Base-by-base conservation (phyloP, 2,329 filamentous ascomycete species). In the Fusarium brachygibbosum region DNA sequence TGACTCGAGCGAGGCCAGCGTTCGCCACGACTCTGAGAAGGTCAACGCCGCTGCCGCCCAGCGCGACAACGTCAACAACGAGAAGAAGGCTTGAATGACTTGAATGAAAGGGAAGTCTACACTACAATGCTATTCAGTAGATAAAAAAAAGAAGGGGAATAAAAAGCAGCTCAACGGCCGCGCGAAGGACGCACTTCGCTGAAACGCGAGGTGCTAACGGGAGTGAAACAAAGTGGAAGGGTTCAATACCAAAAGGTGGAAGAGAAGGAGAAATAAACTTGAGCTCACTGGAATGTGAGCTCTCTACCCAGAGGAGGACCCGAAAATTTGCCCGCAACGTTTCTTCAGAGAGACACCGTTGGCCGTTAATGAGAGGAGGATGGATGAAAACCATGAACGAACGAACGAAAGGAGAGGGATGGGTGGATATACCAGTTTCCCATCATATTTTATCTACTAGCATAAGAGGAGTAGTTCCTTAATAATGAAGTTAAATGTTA, bases 211-310 rank as follows among this genome's bases (percentile, higher is more conserved):
- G 35, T 63, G 58, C 53, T 50, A 60, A 60, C 66, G 62, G 60
- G 55, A 29, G 5, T 23, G 31, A n/a, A 29, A 56, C 35, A 61
- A 41, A 52, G 62, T 63, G 57, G 53, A 54, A 64, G 68, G 63
- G 55, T 62, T 70, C 41, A 11, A 55, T 35, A 32, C 14, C 19
- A 54, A 53, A 68, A 62, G 54, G 62, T 58, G 64, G 74, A 72
- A 14, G 76, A 77, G 40, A 78, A 63, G 73, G 73, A 5, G 71
- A 77, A 38, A 68, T 14, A 60, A 82, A 54, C 25, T 56, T 23
- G n/a, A 75, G 78, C 37, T 29, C 66, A 31, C 51, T 51, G 56
- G 59, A 34, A 56, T 19, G 29, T 41, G 58, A 62, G 52, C 41
- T 66, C 68, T 56, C 53, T 63, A 52, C 68, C 28, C 53, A 13